Percentiles rank a stretch among this genome's conserved stretches.
Conservation (phyloP, 352 stramenopile genomes). For the Globisporangium alternatum region DNA sequence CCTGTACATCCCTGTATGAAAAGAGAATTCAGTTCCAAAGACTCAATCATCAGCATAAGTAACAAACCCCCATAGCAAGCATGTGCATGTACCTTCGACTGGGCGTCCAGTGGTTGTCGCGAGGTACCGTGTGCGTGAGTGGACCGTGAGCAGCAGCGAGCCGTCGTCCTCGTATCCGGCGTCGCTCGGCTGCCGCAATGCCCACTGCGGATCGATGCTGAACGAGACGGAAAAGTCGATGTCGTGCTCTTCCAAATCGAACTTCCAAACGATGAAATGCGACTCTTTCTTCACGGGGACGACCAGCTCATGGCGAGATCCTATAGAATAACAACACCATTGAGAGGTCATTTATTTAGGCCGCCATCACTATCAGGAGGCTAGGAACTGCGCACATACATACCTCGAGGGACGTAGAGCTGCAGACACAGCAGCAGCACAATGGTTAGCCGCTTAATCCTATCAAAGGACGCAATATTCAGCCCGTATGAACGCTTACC, state of each 20-base stretch:
- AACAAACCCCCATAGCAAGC: no score
- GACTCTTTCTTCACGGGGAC: slow-evolving; percentile 35
- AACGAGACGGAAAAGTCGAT: slow-evolving; percentile 77
- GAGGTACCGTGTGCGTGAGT: slow-evolving; percentile 61
- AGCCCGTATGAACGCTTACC: slow-evolving; percentile 16
- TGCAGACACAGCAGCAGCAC: not conserved
- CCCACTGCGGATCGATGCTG: slow-evolving; percentile 16
- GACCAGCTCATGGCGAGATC: slow-evolving; percentile 57
- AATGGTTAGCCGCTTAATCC: not conserved
- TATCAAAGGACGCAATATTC: no score
- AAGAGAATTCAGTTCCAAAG: not conserved
- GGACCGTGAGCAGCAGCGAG: slow-evolving; percentile 46
- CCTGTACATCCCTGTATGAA: slow-evolving; percentile 41
- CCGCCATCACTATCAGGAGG: not conserved
- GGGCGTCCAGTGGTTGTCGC: slow-evolving; percentile 42
- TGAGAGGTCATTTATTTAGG: not conserved
- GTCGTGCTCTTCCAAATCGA: slow-evolving; percentile 79
- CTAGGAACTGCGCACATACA: not conserved
- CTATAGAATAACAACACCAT: slow-evolving; percentile 14
- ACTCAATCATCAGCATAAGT: no score
- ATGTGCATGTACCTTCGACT: slow-evolving; percentile 38
- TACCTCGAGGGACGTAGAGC: slow-evolving; percentile 20
- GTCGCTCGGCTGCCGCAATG: slow-evolving; percentile 23
- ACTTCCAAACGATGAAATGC: slow-evolving; percentile 82
- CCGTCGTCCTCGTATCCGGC: slow-evolving; percentile 20